Percentiles rank a stretch among this genome's conserved stretches.
Conservation (phyloP, 495 filamentous ascomycete species). For the Penicillium mononematosum region DNA sequence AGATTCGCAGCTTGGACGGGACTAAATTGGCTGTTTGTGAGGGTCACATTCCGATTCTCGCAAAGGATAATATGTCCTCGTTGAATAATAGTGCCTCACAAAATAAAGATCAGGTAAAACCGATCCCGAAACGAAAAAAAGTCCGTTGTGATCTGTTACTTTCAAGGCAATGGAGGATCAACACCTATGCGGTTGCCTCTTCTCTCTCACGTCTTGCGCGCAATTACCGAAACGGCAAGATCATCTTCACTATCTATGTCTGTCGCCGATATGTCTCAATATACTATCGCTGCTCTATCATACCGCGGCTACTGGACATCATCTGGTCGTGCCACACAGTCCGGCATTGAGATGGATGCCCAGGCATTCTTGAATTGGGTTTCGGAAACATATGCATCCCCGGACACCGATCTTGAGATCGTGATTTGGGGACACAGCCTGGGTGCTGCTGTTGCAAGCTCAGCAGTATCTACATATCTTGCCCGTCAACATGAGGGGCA, state of each 20-base stretch:
- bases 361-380: constrained; percentile 60
- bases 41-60: constrained; percentile 28
- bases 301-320: constrained; percentile 83
- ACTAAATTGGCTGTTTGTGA: constrained; percentile 59
- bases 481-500: constrained; percentile 21
- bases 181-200: constrained; percentile 66
- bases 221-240: constrained; percentile 10
- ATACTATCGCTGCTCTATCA: constrained; percentile 64
- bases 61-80: background rate
- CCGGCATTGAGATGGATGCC: constrained; percentile 63
- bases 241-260: background rate
- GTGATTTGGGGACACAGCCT: constrained; percentile 83
- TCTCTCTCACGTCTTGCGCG: constrained; percentile 52
- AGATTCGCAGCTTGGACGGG: constrained; percentile 56
- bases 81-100: background rate
- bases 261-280: constrained; percentile 25
- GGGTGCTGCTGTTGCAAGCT: constrained; percentile 56
- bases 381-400: constrained; percentile 31
- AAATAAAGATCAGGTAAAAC: background rate
- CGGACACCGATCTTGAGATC: constrained; percentile 42
- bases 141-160: constrained; percentile 37
- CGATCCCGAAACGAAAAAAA: constrained; percentile 14
- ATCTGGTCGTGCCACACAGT: constrained; percentile 62
- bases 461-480: constrained; percentile 51
- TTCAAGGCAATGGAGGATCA: constrained; percentile 45